Conservation (phyloP, 768 basidiomycete genomes). For the Coprinellus micaceus region DNA sequence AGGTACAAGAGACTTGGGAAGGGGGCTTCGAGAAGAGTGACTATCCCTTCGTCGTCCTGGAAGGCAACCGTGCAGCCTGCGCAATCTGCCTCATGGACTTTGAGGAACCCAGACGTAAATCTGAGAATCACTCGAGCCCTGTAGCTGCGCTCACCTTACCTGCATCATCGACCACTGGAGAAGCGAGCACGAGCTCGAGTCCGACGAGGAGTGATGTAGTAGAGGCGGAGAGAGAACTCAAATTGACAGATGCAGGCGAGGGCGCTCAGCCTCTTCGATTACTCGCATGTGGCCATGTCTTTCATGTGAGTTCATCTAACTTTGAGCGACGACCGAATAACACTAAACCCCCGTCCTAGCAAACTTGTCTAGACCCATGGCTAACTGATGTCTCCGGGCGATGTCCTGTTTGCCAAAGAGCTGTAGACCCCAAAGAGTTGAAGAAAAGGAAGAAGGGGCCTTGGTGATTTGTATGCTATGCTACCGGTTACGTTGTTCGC, state of each 20-base stretch:
- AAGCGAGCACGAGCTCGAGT: not conserved
- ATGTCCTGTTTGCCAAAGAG: conserved; percentile 82
- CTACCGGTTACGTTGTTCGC: not conserved
- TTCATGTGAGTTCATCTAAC: conserved; percentile 73
- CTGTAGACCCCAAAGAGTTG: conserved; percentile 52
- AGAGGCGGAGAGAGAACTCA: conserved; percentile 25
- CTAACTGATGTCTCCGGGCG: conserved; percentile 78
- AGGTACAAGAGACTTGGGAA: conserved; percentile 58
- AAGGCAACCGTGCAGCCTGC: conserved; percentile 80
- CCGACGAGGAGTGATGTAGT: not conserved
- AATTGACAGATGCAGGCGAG: conserved; percentile 68
- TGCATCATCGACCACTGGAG: not conserved
- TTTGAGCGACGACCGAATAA: too few relatives aligned
- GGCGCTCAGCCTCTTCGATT: conserved; percentile 75
- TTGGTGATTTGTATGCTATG: conserved; percentile 2
- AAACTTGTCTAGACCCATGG: conserved; percentile 91
- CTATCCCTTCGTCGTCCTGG: conserved; percentile 78
- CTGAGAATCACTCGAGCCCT: not conserved
- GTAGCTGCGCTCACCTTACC: not conserved
- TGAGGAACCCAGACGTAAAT: conserved; percentile 56
- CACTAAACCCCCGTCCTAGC: conserved; percentile 45
- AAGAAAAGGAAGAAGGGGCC: conserved; percentile 27
- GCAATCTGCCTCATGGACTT: conserved; percentile 86
- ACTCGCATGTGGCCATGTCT: conserved; percentile 80
- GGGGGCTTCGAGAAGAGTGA: conserved; percentile 73